A percentile compares a stretch with the other conserved stretches of the same genome.
Conservation (phyloP, 2,329 filamentous ascomycete species). For the Fusarium mundagurra region DNA sequence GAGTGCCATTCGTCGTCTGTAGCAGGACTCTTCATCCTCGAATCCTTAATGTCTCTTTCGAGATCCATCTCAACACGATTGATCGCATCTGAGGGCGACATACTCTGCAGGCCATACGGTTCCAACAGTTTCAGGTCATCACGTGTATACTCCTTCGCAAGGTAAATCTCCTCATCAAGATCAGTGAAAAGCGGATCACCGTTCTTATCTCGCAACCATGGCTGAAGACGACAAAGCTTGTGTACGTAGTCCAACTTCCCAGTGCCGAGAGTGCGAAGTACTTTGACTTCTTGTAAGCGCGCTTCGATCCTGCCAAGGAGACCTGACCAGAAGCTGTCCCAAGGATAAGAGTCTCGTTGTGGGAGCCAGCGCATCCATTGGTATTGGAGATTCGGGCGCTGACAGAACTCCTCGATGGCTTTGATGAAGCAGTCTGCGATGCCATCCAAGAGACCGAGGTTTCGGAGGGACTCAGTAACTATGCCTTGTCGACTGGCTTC, state of each 20-base stretch:
- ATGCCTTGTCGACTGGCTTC: slow-evolving; percentile 57
- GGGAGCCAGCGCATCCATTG: slow-evolving; percentile 59
- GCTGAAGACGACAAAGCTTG: slow-evolving; percentile 3
- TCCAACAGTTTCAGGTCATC: slow-evolving; percentile 1
- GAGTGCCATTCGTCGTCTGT: slow-evolving; percentile 29
- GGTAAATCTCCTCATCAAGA: slow-evolving; percentile 17
- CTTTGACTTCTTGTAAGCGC: slow-evolving; percentile 7
- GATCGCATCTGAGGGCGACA: neutral
- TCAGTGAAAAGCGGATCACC: slow-evolving; percentile 32
- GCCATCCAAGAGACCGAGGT: slow-evolving; percentile 47
- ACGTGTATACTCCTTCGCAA: slow-evolving; percentile 25
- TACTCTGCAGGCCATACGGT: slow-evolving; percentile 11
- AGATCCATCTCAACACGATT: slow-evolving; percentile 21
- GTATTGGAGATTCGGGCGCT: slow-evolving; percentile 51
- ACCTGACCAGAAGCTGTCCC: slow-evolving; percentile 42
- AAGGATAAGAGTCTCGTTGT: slow-evolving; percentile 27
- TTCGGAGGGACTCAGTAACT: slow-evolving; percentile 50
- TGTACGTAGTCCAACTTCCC: slow-evolving; percentile 9
- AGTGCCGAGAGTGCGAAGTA: slow-evolving; percentile 14
- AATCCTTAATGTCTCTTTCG: neutral
- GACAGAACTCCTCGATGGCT: slow-evolving; percentile 52
- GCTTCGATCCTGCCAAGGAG: slow-evolving; percentile 41
- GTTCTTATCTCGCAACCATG: slow-evolving; percentile 18
- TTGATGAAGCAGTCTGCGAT: slow-evolving; percentile 53
- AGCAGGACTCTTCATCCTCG: slow-evolving; percentile 18